Base-by-base conservation (phyloP, 2,329 filamentous ascomycete species). In the Achaetomium macrosporum region DNA sequence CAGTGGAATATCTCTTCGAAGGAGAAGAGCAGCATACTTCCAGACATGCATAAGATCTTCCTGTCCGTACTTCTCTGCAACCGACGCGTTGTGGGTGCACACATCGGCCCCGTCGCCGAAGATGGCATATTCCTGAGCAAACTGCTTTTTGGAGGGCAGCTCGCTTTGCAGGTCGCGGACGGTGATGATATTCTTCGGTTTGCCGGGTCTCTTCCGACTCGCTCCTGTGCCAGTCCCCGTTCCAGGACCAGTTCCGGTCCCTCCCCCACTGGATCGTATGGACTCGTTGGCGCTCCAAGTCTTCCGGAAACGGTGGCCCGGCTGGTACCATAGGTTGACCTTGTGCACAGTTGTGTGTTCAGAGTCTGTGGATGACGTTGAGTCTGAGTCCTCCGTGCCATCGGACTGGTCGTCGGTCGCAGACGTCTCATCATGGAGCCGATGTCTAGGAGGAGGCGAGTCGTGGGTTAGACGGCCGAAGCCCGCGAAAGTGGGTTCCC, bases 21-120 rank as follows among this genome's bases (percentile, higher is more conserved):
- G 73, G 6, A 97, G 75, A 53, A 96, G 74, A 16, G 82, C 85
- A 50, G 90, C 76, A 59, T 96, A 85, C 45, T 81, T 82, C 93
- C 93, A 99, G 7, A 95, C 81, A 60, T 90, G 82, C 25, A 87
- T 85, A 30, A 95, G 70, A 58, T 96, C 88, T 13, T 75, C 68
- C 57, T 82, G 79, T 5, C 85, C 88, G 60, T 86, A 78, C 57
- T 82, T 84, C 59, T 83, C 77, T 9, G 92, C 91, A 42, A 95
- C 83, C 1, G 72, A 71, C 9, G 90, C 88, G 67, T 99, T 99
- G 63, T 95, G 86, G 42, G 81, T 76, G 68, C 92, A 97, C 3
- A 96, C 83, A 36, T 86, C 80, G n/a, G 83, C 80, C 1, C 87
- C 86, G 56, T 90, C 83, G 3, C 90, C 90, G 66, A 93, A 91